Evolutionary conservation across 257 asterid species (phyloP).

Genomic region (Solanum etuberosum): DNA sequence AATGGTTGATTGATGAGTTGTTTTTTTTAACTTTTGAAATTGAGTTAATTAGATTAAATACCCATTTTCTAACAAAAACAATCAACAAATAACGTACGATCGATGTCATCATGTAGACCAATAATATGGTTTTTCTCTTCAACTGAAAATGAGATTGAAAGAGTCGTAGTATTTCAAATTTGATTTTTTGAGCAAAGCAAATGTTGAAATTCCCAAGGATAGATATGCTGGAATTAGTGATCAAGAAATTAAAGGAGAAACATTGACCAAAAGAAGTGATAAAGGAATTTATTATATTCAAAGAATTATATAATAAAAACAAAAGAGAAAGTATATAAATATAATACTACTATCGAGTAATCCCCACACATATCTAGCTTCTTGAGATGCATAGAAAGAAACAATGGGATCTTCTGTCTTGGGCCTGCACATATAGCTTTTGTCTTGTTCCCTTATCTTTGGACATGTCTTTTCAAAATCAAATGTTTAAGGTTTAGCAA

Average conservation of each 20-base stretch:
- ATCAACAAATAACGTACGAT: background rate
- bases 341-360: background rate
- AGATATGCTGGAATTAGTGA: background rate
- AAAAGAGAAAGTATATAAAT: background rate
- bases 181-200: background rate
- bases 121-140: background rate
- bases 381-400: background rate
- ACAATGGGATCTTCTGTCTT: background rate
- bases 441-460: background rate
- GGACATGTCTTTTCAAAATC: background rate
- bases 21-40: too few species aligned
- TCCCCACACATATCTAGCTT: background rate
- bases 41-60: background rate
- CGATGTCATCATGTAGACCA: background rate
- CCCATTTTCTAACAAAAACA: background rate
- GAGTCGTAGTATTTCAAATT: background rate
- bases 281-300: background rate
- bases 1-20: too few species aligned
- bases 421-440: background rate
- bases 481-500: background rate
- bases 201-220: background rate
- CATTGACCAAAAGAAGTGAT: background rate
- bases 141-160: background rate
- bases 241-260: background rate
- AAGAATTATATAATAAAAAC: background rate